These are phyloP conservation scores for Avicennia marina DNA, from an alignment of 257 asterid genomes.

Conservation along the genomic window DNA sequence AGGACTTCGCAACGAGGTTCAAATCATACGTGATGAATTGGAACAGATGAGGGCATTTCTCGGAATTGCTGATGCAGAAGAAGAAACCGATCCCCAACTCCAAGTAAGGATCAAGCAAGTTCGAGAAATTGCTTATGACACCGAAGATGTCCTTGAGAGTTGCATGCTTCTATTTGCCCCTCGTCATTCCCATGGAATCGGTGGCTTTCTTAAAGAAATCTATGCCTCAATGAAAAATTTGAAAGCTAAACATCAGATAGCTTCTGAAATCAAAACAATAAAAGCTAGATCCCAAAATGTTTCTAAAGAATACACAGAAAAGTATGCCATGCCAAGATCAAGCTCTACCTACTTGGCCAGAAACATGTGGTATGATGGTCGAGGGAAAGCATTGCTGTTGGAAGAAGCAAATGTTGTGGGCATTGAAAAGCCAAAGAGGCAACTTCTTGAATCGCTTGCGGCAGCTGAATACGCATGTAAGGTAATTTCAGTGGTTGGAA, in stretches of 20 bases:
- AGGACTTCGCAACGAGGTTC: conserved; percentile 5
- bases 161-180: conserved; percentile 11
- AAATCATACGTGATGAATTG: conserved; percentile 22
- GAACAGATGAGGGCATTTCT: conserved; percentile 29
- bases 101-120: conserved; percentile 33
- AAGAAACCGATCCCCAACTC: conserved; percentile 21
- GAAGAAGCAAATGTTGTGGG: conserved; percentile 28
- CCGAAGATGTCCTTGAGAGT: conserved; percentile 30
- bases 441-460: conserved; percentile 11
- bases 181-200: not conserved
- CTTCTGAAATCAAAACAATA: conserved; percentile 13
- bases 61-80: conserved; percentile 26
- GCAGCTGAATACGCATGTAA: not conserved
- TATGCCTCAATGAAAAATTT: conserved; percentile 8
- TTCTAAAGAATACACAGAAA: conserved; percentile 10
- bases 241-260: conserved; percentile 7
- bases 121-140: conserved; percentile 32
- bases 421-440: conserved; percentile 15
- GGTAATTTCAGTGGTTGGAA: not conserved
- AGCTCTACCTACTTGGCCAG: not conserved
- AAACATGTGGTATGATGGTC: conserved; percentile 13
- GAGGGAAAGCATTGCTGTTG: conserved; percentile 20
- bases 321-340: not conserved
- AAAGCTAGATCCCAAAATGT: conserved; percentile 4
- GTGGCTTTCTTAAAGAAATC: not conserved